Evolutionary conservation across 2,329 filamentous ascomycete species (phyloP).

Genomic region (Microcyclosporella mali): DNA sequence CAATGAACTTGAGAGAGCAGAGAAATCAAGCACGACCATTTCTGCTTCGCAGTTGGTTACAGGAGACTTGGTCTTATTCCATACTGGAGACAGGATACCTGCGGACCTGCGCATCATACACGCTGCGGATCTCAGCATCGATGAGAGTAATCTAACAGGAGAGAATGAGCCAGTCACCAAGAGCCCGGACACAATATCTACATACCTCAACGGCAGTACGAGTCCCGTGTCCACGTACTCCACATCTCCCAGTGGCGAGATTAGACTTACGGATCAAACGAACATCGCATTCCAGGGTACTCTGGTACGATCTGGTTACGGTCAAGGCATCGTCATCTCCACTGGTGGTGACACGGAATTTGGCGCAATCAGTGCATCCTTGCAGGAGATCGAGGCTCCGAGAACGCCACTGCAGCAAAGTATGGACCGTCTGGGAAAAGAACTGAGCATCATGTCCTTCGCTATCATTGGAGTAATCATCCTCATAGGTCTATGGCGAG

Average conservation of each 20-base stretch:
- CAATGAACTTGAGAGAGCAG: constrained; percentile 56
- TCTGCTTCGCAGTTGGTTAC: constrained; percentile 83
- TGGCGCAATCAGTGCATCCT: constrained; percentile 87
- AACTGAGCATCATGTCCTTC: constrained; percentile 95
- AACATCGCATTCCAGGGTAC: constrained; percentile 99
- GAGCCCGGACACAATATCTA: constrained; percentile 55
- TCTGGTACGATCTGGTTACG: constrained; percentile 86
- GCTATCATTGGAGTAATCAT: constrained; percentile 91
- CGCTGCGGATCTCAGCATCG: constrained; percentile 83
- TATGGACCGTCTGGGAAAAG: constrained; percentile 95
- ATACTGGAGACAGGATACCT: constrained; percentile 91
- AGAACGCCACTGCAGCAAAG: constrained; percentile 88
- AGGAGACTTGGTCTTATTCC: constrained; percentile 87
- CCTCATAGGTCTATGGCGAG: constrained; percentile 80
- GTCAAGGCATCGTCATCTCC: constrained; percentile 93
- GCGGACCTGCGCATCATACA: constrained; percentile 92
- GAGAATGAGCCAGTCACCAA: constrained; percentile 92
- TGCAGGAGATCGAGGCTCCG: constrained; percentile 92
- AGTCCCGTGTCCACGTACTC: constrained; percentile 10
- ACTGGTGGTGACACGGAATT: constrained; percentile 93
- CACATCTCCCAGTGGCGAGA: constrained; percentile 43
- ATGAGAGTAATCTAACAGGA: constrained; percentile 93
- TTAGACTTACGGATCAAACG: constrained; percentile 65
- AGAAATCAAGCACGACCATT: constrained; percentile 73
- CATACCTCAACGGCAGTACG: constrained; percentile 20